These are phyloP conservation scores for Hansenula sp. DNA, from an alignment of 1,139 yeast genomes.

Conservation along the genomic window DNA sequence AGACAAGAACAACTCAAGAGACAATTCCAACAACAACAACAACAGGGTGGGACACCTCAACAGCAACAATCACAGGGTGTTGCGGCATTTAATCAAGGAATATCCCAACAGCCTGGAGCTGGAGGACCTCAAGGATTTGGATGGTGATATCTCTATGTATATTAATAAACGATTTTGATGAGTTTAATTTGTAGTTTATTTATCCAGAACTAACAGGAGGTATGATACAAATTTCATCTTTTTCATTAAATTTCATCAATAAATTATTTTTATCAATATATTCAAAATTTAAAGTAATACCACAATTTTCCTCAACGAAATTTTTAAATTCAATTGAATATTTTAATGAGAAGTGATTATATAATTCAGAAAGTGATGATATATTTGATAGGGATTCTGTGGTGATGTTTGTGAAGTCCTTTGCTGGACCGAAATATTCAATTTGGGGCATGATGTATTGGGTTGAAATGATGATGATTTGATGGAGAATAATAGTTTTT, in stretches of 20 bases:
- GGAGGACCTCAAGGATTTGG: background rate
- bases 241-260: background rate
- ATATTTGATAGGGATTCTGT: constrained; percentile 3
- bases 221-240: constrained; percentile 15
- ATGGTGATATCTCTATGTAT: background rate
- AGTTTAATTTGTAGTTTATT: background rate
- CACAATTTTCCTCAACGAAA: constrained; percentile 10
- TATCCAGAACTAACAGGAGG: constrained; percentile 20
- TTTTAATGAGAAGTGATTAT: background rate
- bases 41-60: constrained; percentile 6
- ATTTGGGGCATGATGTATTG: background rate
- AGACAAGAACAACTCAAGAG: constrained; percentile 10
- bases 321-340: constrained; percentile 6
- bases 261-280: constrained; percentile 8
- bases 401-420: constrained; percentile 7
- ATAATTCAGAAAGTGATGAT: background rate
- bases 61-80: constrained; percentile 5
- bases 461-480: too few relatives aligned
- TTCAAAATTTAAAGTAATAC: constrained; percentile 14
- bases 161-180: too few relatives aligned
- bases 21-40: constrained; percentile 3
- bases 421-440: constrained; percentile 12
- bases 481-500: too few relatives aligned
- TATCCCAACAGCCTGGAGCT: too few relatives aligned
- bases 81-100: background rate